Conservation (phyloP, 805 yeast species). For the Tetrapisispora nanseiensis region DNA sequence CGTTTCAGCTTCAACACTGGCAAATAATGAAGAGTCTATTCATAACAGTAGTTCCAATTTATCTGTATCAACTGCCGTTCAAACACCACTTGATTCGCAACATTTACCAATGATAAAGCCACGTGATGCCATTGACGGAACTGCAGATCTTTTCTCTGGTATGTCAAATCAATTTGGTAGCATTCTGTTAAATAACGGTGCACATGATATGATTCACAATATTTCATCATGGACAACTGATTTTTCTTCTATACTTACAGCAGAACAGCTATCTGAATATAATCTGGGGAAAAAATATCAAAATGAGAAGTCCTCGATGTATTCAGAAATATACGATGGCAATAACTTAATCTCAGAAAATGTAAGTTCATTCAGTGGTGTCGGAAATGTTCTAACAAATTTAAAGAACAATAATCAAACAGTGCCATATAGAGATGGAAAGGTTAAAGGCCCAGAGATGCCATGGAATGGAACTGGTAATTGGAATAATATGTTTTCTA, state of each 20-base stretch:
- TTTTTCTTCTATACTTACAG: constrained; percentile 5
- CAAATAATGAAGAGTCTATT: not conserved
- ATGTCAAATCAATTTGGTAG: constrained; percentile 1
- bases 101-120: constrained; percentile 2
- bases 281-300: not conserved
- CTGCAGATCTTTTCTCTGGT: not conserved
- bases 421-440: not conserved
- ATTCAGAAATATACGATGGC: not conserved
- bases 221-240: constrained; percentile 47
- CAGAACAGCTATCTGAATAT: not conserved
- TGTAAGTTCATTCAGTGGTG: not conserved
- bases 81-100: not conserved
- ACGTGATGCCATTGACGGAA: not conserved
- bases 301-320: constrained; percentile 1
- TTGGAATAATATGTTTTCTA: not conserved
- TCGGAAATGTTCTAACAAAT: not conserved
- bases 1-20: not conserved
- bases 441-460: not conserved
- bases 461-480: not conserved
- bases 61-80: constrained; percentile 1
- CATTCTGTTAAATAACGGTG: constrained; percentile 28
- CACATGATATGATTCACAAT: constrained; percentile 51
- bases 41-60: not conserved
- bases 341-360: not conserved
- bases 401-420: not conserved